Conservation (phyloP, 768 basidiomycete genomes). For the Pleurotus salmoneostramineus region DNA sequence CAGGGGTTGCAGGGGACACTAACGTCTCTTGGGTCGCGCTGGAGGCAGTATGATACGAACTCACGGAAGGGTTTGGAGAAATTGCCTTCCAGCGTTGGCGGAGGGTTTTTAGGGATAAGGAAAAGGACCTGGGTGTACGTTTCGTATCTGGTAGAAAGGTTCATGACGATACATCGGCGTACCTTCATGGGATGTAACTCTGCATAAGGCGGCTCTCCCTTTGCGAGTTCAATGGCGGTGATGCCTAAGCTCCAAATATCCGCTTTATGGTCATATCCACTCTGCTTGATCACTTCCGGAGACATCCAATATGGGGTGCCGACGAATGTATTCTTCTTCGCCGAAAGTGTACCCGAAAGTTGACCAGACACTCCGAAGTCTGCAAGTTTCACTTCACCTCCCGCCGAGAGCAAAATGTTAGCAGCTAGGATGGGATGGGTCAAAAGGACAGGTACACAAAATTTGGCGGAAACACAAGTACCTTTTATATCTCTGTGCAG, state of each 20-base stretch:
- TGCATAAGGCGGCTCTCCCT: constrained; percentile 97
- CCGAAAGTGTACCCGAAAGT: constrained; percentile 85
- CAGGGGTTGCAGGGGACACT: constrained; percentile 19
- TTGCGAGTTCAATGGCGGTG: constrained; percentile 95
- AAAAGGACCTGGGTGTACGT: constrained; percentile 74
- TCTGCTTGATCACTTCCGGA: constrained; percentile 99
- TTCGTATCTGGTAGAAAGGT: neutral
- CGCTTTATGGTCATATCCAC: constrained; percentile 97
- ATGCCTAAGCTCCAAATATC: constrained; percentile 99
- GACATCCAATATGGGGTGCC: constrained; percentile 99
- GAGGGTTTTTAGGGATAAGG: constrained; percentile 96
- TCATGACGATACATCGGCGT: constrained; percentile 13
- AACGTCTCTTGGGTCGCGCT: constrained; percentile 91
- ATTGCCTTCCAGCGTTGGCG: constrained; percentile 83
- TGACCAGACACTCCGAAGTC: constrained; percentile 99
- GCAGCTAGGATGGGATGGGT: constrained; percentile 56
- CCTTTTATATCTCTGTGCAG: constrained; percentile 99
- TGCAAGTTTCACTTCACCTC: constrained; percentile 94
- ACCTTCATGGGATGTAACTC: constrained; percentile 99
- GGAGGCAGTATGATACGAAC: constrained; percentile 89
- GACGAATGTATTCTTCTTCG: constrained; percentile 98
- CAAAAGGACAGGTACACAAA: constrained; percentile 2
- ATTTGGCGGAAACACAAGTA: constrained; percentile 23
- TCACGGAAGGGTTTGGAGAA: constrained; percentile 94
- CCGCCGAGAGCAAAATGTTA: constrained; percentile 88